These are phyloP conservation scores for Aspergillus sp. DNA, from an alignment of 2,329 filamentous ascomycete genomes.

Conservation along the genomic window DNA sequence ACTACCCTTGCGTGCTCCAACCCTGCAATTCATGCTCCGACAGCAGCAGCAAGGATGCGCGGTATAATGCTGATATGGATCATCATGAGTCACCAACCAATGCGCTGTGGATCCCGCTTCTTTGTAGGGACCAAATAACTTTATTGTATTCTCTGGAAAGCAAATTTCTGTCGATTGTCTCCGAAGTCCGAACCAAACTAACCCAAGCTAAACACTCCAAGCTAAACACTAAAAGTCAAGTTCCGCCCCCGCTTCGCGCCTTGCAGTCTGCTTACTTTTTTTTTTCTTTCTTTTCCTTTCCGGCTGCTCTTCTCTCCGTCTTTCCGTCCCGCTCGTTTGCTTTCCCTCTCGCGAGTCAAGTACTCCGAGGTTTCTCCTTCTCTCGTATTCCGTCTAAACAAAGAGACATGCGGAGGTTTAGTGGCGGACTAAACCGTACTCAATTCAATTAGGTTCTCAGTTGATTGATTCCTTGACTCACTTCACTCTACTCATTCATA, in stretches of 20 bases:
- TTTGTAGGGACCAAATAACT: constrained; percentile 2
- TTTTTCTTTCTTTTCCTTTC: constrained; percentile 1
- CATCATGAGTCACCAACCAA: background rate
- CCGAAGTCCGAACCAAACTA: background rate
- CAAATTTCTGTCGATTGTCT: background rate
- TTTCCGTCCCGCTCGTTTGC: no score
- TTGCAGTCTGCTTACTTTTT: background rate
- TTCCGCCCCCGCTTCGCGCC: constrained; percentile 1
- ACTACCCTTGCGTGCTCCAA: background rate
- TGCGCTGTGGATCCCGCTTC: constrained; percentile 1
- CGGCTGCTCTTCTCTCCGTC: background rate
- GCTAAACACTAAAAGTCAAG: background rate
- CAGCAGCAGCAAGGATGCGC: background rate
- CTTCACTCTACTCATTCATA: constrained; percentile 6
- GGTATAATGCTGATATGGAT: no score
- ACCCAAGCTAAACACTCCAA: background rate
- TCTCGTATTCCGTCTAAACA: background rate
- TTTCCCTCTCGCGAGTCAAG: background rate
- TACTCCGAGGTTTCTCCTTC: background rate
- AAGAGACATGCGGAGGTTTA: background rate
- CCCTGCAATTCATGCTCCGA: background rate
- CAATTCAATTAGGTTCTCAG: background rate
- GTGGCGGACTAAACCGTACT: background rate
- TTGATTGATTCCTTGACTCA: background rate
- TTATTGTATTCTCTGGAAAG: constrained; percentile 2